These are phyloP conservation scores for Purpureocillium lavendulum DNA, from an alignment of 2,329 filamentous ascomycete genomes.

Conservation along the genomic window DNA sequence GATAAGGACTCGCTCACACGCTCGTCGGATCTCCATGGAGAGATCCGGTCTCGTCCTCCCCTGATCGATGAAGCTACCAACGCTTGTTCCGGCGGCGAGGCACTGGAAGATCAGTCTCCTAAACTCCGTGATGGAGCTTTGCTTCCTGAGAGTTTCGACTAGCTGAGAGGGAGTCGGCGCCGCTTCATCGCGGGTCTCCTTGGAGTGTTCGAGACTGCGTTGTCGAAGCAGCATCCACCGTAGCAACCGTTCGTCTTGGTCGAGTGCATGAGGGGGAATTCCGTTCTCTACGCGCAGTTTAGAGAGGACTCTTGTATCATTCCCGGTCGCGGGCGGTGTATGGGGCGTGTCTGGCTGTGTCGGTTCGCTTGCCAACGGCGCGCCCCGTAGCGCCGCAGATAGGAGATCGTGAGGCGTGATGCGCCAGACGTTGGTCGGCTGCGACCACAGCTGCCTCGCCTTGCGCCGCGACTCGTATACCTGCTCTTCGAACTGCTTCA, in stretches of 20 bases:
- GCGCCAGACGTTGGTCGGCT: constrained; percentile 24
- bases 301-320: constrained; percentile 9
- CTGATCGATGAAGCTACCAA: constrained; percentile 9
- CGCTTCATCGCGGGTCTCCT: constrained; percentile 1
- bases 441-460: constrained; percentile 13
- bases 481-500: constrained; percentile 20
- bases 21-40: constrained; percentile 12
- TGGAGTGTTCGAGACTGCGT: constrained; percentile 6
- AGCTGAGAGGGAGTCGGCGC: constrained; percentile 9
- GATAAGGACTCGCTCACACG: constrained; percentile 13
- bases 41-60: constrained; percentile 4
- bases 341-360: not conserved
- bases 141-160: constrained; percentile 9
- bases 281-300: constrained; percentile 18
- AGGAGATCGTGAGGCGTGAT: constrained; percentile 35
- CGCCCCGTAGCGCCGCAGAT: constrained; percentile 25
- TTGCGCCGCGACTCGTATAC: constrained; percentile 16
- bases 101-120: constrained; percentile 21
- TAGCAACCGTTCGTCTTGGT: constrained; percentile 22
- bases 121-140: constrained; percentile 17
- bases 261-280: constrained; percentile 17
- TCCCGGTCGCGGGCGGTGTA: not conserved
- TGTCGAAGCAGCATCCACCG: constrained; percentile 26
- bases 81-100: constrained; percentile 14
- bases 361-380: constrained; percentile 2